These are phyloP conservation scores for Amaranthus cruentus DNA, from an alignment of 148 eudicot species.

Conservation along the genomic window DNA sequence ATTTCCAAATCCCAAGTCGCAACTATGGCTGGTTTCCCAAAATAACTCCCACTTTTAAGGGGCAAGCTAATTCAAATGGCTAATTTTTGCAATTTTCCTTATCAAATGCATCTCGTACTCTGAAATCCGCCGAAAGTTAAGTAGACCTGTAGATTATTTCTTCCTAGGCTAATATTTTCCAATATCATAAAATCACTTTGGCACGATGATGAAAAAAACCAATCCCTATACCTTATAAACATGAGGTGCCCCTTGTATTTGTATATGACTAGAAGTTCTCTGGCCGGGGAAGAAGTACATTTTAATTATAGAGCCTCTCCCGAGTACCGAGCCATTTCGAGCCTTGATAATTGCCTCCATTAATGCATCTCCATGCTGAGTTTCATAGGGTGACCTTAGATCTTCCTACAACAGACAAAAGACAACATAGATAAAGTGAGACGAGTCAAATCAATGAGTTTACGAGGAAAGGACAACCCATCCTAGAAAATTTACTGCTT, in stretches of 20 bases:
- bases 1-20: no score
- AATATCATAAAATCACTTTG: no score
- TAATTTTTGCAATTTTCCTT: no score
- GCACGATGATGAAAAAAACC: not conserved
- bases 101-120: no score
- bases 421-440: constrained; percentile 8
- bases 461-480: not conserved
- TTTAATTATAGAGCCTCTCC: constrained; percentile 93
- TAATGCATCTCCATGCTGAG: constrained; percentile 95
- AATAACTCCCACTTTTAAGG: no score
- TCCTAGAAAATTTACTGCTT: not conserved
- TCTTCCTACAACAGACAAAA: constrained; percentile 57
- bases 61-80: no score
- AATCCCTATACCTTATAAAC: constrained; percentile 65
- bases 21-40: no score
- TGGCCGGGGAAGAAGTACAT: constrained; percentile 99
- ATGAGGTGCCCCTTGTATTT: constrained; percentile 93
- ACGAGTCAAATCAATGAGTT: not conserved
- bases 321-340: constrained; percentile 89
- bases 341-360: constrained; percentile 90
- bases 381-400: constrained; percentile 72
- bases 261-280: constrained; percentile 82
- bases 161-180: no score
- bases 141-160: not conserved
- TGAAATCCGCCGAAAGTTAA: no score